A percentile compares a stretch with the other conserved stretches of the same genome.
phyloP scores from a whole-genome alignment of 2,329 filamentous ascomycete species.

The Pseudogymnoascus pannorum region DNA sequence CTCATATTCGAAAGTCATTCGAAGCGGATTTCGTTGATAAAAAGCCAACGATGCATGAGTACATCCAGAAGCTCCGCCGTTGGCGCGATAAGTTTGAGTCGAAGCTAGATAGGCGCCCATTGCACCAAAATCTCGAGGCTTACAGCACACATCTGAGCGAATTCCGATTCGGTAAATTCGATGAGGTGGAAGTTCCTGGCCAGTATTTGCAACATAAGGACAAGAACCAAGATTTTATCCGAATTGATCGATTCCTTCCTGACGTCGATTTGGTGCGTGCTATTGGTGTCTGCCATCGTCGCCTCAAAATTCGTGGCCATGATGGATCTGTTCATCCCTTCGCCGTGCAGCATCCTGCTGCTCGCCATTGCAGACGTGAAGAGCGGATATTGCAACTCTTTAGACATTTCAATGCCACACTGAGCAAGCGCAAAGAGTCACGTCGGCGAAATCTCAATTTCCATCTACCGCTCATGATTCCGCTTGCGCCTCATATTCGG shows the following conservation, averaged over 20 bases:
- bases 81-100: conserved; percentile 99
- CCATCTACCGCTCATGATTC: conserved; percentile 91
- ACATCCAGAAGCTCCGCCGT: conserved; percentile 90
- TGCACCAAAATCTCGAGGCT: conserved; percentile 55
- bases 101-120: conserved; percentile 79
- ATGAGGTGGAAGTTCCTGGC: conserved; percentile 95
- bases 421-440: conserved; percentile 90
- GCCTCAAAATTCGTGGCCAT: conserved; percentile 92
- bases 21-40: conserved; percentile 94
- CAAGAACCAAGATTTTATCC: conserved; percentile 97
- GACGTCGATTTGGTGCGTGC: conserved; percentile 88
- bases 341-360: conserved; percentile 91
- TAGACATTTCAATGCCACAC: conserved; percentile 89
- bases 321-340: conserved; percentile 97
- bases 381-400: conserved; percentile 94
- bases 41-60: conserved; percentile 96
- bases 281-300: conserved; percentile 83
- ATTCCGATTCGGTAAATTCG: conserved; percentile 95
- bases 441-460: conserved; percentile 91
- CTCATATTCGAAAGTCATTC: conserved; percentile 92
- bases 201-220: conserved; percentile 97
- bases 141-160: conserved; percentile 91
- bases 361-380: conserved; percentile 84
- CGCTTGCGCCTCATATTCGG: conserved; percentile 86
- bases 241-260: conserved; percentile 93